Evolutionary conservation across 2,329 filamentous ascomycete species (phyloP), one percentile per base, ranked within the genome.

Genomic region (Truncatella angustata): DNA sequence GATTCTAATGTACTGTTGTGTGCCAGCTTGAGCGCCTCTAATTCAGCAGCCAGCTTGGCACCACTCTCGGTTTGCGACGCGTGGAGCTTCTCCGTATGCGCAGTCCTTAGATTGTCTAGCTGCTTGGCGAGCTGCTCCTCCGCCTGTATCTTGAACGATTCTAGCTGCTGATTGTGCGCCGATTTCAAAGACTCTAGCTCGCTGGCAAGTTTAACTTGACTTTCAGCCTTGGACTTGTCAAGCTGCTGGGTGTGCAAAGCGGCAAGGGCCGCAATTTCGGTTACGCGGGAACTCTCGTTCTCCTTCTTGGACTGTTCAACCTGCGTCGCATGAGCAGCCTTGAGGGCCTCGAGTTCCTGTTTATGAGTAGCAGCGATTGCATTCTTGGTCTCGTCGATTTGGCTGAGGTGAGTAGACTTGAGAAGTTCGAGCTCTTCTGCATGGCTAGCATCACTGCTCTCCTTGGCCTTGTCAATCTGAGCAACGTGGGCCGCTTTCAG

Each of bases 1-100:
- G 59, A 59, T n/a, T 63, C 59, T 4, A 68, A 51, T 42, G 66
- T 54, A 32, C 61, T 65, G 40, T 51, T 44, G 42, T 68, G 65
- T 3, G 60, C 54, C 32, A 54, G 58, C 18, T 57, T 47, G 12
- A 68, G 58, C 6, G 58, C 49, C 30, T 62, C 61, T 32, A 64
- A 52, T n/a, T 61, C 64, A 20, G 55, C 51, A n/a, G 59, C 50
- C 32, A 60, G 60, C 9, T 54, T 39, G 2, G 56, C 57, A 16
- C 60, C 55, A 9, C 52, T 54, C 7, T 62, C 55, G 3, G 42
- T 32, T 26, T 42, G 39, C 11, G 47, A 23, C 23, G 53, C 16
- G 7, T 26, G n/a, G 12, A 55, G 23, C 39, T 52, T 23, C n/a
- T 50, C 32, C 4, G 12, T 16, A 37, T 55, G 50, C 4, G 35